Percentiles rank a stretch among this genome's conserved stretches.
phyloP scores from a whole-genome alignment of 1,139 yeast genomes.

The Hemisphaericaspora xylofermentans region DNA sequence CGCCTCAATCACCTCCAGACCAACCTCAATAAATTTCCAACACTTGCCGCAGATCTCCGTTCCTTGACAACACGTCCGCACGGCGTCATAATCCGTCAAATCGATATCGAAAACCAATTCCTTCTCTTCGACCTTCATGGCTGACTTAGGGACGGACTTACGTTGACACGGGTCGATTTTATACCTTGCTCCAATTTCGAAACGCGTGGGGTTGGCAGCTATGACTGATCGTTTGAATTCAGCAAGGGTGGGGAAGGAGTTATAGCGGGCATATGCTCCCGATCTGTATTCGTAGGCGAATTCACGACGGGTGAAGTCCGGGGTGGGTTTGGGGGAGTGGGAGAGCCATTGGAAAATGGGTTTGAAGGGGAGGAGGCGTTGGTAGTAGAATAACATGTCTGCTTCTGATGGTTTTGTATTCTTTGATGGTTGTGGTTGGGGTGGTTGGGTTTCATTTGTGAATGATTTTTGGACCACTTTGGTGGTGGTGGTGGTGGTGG shows the following conservation, averaged over 20 bases:
- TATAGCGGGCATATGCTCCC: conserved; percentile 88
- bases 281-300: conserved; percentile 87
- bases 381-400: conserved; percentile 77
- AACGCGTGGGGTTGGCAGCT: conserved; percentile 79
- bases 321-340: conserved; percentile 71
- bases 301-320: conserved; percentile 84
- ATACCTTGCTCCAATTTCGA: conserved; percentile 93
- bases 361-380: conserved; percentile 67
- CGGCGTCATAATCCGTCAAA: conserved; percentile 92
- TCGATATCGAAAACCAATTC: conserved; percentile 96
- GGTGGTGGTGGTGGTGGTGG: too few species aligned
- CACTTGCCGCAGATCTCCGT: conserved; percentile 85
- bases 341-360: conserved; percentile 83
- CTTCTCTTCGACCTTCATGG: conserved; percentile 77
- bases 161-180: conserved; percentile 83
- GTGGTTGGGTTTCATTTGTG: too few species aligned
- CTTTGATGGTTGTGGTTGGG: conserved; percentile 3
- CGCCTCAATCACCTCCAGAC: conserved; percentile 69
- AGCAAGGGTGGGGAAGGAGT: conserved; percentile 63
- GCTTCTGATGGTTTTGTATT: conserved; percentile 53
- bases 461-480: not conserved
- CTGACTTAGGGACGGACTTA: conserved; percentile 72
- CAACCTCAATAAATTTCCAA: conserved; percentile 92
- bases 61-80: conserved; percentile 89
- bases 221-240: conserved; percentile 78